Evolutionary conservation across 306 rosid genomes (phyloP).

Genomic region (Prunus kanzakura): DNA sequence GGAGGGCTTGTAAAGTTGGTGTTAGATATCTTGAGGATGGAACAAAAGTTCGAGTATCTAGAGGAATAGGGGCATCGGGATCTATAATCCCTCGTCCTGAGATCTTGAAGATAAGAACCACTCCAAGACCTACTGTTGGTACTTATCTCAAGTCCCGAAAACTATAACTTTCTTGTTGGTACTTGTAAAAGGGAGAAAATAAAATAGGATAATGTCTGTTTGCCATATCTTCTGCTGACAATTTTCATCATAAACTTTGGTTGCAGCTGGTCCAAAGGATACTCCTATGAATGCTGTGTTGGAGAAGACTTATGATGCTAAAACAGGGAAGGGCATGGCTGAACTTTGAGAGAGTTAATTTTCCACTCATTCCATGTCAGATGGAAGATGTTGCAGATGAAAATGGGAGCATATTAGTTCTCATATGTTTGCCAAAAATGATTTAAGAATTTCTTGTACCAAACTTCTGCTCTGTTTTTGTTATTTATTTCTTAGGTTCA

Average conservation of each 20-base stretch:
- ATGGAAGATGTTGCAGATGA: slow-evolving; percentile 6
- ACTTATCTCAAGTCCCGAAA: slow-evolving; percentile 22
- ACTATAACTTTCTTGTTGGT: background rate
- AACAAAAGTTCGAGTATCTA: slow-evolving; percentile 77
- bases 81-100: slow-evolving; percentile 91
- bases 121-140: slow-evolving; percentile 84
- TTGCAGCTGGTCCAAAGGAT: slow-evolving; percentile 90
- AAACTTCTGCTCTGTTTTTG: background rate
- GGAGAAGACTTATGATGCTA: slow-evolving; percentile 78
- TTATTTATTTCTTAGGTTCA: background rate
- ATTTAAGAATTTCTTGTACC: background rate
- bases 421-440: background rate
- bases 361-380: background rate
- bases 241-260: slow-evolving; percentile 3
- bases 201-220: background rate
- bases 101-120: slow-evolving; percentile 79
- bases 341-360: slow-evolving; percentile 46
- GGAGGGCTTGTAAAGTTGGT: slow-evolving; percentile 88
- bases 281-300: slow-evolving; percentile 66
- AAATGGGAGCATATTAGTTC: background rate
- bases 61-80: slow-evolving; percentile 80
- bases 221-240: background rate
- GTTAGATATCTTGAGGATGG: slow-evolving; percentile 89
- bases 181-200: background rate
- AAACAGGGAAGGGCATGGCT: slow-evolving; percentile 89